These are phyloP conservation scores for Penicillium sp. DNA, from an alignment of 2,329 filamentous ascomycete genomes.

Conservation along the genomic window DNA sequence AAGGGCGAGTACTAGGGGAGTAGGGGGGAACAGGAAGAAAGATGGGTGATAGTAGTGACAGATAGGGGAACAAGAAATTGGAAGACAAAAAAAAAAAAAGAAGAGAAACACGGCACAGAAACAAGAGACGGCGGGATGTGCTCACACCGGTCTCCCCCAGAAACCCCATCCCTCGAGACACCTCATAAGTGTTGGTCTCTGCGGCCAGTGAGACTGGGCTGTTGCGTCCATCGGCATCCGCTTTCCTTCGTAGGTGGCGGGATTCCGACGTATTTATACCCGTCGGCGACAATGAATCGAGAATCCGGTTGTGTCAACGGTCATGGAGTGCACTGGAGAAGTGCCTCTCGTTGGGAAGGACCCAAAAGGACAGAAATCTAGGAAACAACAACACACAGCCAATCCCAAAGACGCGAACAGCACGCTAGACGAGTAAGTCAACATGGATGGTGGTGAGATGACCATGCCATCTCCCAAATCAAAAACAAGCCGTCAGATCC, in stretches of 20 bases:
- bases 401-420: slow-evolving; percentile 36
- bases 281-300: slow-evolving; percentile 3
- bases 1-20: slow-evolving; percentile 17
- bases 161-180: not conserved
- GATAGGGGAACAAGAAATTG: slow-evolving; percentile 3
- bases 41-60: slow-evolving; percentile 15
- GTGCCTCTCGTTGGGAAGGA: slow-evolving; percentile 12
- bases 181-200: slow-evolving; percentile 5
- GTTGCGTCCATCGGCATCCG: slow-evolving; percentile 4
- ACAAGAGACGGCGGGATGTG: slow-evolving; percentile 3
- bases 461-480: slow-evolving; percentile 36
- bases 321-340: slow-evolving; percentile 4
- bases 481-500: slow-evolving; percentile 40
- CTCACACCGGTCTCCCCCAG: slow-evolving; percentile 13
- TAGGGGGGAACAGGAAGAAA: slow-evolving; percentile 11
- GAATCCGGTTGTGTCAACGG: slow-evolving; percentile 3
- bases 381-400: slow-evolving; percentile 21
- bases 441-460: slow-evolving; percentile 36
- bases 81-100: slow-evolving; percentile 10
- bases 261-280: slow-evolving; percentile 12
- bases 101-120: slow-evolving; percentile 3
- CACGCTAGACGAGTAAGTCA: slow-evolving; percentile 42
- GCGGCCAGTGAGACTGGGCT: slow-evolving; percentile 9
- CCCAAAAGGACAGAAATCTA: slow-evolving; percentile 3
- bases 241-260: not conserved